phyloP scores from a whole-genome alignment of 257 asterid species.

The Przewalskia tangutica region DNA sequence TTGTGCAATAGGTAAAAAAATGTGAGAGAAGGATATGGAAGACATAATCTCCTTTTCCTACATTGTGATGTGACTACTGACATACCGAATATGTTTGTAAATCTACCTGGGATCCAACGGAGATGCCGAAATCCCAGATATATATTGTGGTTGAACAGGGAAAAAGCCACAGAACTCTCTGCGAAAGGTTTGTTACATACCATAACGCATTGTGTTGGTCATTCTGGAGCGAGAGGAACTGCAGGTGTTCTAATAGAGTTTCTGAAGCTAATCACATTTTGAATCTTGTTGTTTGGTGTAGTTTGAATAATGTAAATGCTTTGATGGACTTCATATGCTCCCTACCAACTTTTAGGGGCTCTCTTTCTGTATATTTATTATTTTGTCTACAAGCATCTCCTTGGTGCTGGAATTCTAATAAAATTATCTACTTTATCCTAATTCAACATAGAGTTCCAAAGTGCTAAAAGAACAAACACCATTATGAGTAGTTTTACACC shows the following conservation, averaged over 20 bases:
- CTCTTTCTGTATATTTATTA: not conserved
- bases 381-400: not conserved
- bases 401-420: not conserved
- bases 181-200: not conserved
- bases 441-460: not conserved
- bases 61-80: not conserved
- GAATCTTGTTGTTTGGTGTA: not conserved
- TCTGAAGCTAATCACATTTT: not conserved
- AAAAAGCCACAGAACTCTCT: not conserved
- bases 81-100: not conserved
- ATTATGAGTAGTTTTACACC: not conserved
- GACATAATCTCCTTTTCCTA: not conserved
- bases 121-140: not conserved
- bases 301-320: not conserved
- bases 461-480: not conserved
- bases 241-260: not conserved
- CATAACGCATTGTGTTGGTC: not conserved
- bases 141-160: not conserved
- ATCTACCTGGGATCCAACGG: not conserved
- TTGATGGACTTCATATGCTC: not conserved
- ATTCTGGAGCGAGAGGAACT: not conserved
- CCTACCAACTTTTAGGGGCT: not conserved
- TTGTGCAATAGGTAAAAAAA: not conserved
- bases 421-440: not conserved
- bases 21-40: not conserved